Percentiles rank a stretch among this genome's conserved stretches.
These are phyloP conservation scores for Gastrodia elata DNA, from an alignment of 106 monocot species.

Conservation along the genomic window DNA sequence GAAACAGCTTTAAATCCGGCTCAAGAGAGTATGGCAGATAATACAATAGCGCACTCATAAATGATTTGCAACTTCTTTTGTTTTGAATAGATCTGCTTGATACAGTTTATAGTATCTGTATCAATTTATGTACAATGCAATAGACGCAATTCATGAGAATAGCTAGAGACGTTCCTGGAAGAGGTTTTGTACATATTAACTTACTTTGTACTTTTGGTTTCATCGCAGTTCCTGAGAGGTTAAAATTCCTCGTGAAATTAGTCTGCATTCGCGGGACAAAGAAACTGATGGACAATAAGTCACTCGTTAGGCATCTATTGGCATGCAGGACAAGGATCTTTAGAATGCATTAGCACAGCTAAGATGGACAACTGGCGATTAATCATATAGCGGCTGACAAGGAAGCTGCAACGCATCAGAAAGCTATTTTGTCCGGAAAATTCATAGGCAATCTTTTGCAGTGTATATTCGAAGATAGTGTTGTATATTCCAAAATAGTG, in stretches of 20 bases:
- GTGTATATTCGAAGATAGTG: too few relatives aligned
- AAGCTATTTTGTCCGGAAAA: neutral
- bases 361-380: conserved; percentile 13
- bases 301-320: conserved; percentile 11
- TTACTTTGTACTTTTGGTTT: conserved; percentile 12
- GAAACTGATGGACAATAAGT: conserved; percentile 18
- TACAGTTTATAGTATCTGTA: too few relatives aligned
- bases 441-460: conserved; percentile 4
- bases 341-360: conserved; percentile 7
- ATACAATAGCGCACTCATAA: too few relatives aligned
- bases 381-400: conserved; percentile 16
- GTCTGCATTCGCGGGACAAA: conserved; percentile 15
- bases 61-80: too few relatives aligned
- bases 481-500: conserved; percentile 7
- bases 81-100: too few relatives aligned
- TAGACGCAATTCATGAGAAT: too few relatives aligned
- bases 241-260: conserved; percentile 12
- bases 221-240: conserved; percentile 17
- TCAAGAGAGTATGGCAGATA: too few relatives aligned
- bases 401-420: too few relatives aligned
- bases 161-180: too few relatives aligned
- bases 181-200: conserved; percentile 11
- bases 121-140: too few relatives aligned
- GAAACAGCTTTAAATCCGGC: too few relatives aligned
- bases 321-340: conserved; percentile 19